Evolutionary conservation across 1,284 basidiomycete genomes (phyloP), one percentile per base, ranked within the genome.

Genomic region (Peniophora sp.): DNA sequence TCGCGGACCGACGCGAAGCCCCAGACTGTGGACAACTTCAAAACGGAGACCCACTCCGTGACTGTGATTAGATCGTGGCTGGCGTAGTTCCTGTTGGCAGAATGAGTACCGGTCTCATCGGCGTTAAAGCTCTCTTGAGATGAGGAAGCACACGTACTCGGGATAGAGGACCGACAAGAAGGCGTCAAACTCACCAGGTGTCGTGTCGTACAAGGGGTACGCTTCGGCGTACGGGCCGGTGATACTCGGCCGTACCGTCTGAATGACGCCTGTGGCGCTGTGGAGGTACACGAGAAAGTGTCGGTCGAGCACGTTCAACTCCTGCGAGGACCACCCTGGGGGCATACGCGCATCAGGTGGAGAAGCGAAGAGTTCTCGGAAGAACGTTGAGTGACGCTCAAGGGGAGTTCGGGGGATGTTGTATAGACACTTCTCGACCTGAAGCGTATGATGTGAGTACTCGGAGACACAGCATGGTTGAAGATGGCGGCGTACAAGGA

Each of bases 361-460:
- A 3, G 56, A 53, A 14, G 66, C 65, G 6, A 85, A 68, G 50
- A 72, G 63, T 11, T 63, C 61, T 12, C 69, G 66, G 66, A 85
- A 85, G 56, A 63, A 68, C 0, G 62, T 54, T 0, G 82, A 85
- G 52, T 87, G 85, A 0, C 84, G 71, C 46, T 78, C 74, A 54
- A 87, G 84, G 54, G 85, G 87, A 39, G 78, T 78, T 11, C 72
- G 67, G 52, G 87, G 83, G 0, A 85, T 74, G n/a, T 75, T 69
- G 57, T 83, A 86, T 3, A 79, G 61, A 23, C 67, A 66, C 46
- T 74, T 52, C 34, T 58, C 57, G 34, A 58, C 57, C 57, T 58
- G n/a, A 6, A 12, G 27, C 12, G 12, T 32, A 12, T 32, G 5
- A 32, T 6, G 12, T 32, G n/a, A n/a, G n/a, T n/a, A n/a, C n/a